phyloP scores from a whole-genome alignment of 2,329 filamentous ascomycete species.

The Trichoderma arundinaceum region DNA sequence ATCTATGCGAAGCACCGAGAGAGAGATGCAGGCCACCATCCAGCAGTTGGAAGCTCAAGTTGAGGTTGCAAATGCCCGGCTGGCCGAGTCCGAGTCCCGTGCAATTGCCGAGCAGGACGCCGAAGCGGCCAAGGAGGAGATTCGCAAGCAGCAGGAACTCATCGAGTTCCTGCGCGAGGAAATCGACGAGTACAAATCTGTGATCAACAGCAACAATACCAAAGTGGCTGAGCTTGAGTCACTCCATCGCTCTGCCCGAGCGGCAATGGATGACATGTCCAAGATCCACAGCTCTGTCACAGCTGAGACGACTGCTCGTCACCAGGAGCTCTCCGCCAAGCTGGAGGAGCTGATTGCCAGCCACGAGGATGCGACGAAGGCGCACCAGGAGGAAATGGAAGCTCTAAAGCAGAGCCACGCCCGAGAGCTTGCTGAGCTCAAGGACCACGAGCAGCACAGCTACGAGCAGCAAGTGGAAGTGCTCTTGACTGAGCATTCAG shows the following conservation, averaged over 20 bases:
- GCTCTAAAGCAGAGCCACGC: constrained; percentile 57
- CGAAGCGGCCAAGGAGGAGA: constrained; percentile 45
- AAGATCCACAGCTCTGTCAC: constrained; percentile 61
- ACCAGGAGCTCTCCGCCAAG: constrained; percentile 55
- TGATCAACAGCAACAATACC: constrained; percentile 70
- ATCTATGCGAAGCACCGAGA: constrained; percentile 74
- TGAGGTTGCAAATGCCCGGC: constrained; percentile 58
- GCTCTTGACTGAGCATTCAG: constrained; percentile 66
- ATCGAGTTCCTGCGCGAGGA: constrained; percentile 70
- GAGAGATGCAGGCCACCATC: constrained; percentile 73
- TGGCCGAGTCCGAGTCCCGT: constrained; percentile 51
- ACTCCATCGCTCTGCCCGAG: constrained; percentile 68
- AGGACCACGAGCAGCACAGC: constrained; percentile 56
- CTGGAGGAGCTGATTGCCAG: constrained; percentile 65
- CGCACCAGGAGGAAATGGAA: constrained; percentile 58
- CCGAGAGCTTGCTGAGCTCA: constrained; percentile 57
- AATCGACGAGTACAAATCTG: constrained; percentile 79
- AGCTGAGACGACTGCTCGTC: constrained; percentile 50
- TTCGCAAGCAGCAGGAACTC: constrained; percentile 62
- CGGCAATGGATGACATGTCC: constrained; percentile 70
- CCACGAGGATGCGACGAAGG: constrained; percentile 63
- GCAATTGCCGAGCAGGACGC: constrained; percentile 42
- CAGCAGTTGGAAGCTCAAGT: constrained; percentile 70
- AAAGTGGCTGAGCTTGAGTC: constrained; percentile 78
- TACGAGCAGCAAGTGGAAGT: constrained; percentile 63